A percentile compares a stretch with the other conserved stretches of the same genome.
These are phyloP conservation scores for Lagenidium giganteum DNA, from an alignment of 352 stramenopile species.

Conservation along the genomic window DNA sequence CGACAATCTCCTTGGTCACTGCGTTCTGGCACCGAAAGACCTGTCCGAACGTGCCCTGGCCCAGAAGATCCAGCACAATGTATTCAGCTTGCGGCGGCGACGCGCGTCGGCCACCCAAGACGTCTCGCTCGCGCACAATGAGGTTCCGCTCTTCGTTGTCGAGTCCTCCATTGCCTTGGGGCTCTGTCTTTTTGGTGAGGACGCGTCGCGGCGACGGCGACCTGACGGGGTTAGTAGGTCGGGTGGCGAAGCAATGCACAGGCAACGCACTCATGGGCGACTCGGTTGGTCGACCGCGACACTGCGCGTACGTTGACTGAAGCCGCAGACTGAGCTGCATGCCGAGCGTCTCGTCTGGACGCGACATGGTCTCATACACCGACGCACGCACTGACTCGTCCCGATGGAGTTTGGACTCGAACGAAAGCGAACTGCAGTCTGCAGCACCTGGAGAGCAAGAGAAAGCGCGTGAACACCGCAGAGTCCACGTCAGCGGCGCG, in stretches of 20 bases:
- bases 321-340: conserved; percentile 7
- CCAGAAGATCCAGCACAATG: conserved; percentile 90
- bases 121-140: conserved; percentile 34
- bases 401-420: too few species aligned
- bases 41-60: conserved; percentile 78
- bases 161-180: conserved; percentile 26
- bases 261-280: background rate
- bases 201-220: conserved; percentile 11
- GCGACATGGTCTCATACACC: background rate
- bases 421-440: too few species aligned
- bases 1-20: conserved; percentile 74
- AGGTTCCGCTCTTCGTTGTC: conserved; percentile 53
- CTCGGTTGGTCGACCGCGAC: background rate
- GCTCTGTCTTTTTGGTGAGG: conserved; percentile 36
- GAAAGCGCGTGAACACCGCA: too few species aligned
- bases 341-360: background rate
- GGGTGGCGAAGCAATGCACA: too few species aligned
- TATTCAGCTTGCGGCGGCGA: conserved; percentile 44
- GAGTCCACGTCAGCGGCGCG: too few species aligned
- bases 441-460: too few species aligned
- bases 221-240: background rate
- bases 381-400: too few species aligned
- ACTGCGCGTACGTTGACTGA: conserved; percentile 4
- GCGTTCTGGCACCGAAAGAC: conserved; percentile 41
- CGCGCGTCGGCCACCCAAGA: conserved; percentile 21